A percentile compares a stretch with the other conserved stretches of the same genome.
phyloP scores from a whole-genome alignment of 768 basidiomycete genomes.

The Phaeotremella fagi region DNA sequence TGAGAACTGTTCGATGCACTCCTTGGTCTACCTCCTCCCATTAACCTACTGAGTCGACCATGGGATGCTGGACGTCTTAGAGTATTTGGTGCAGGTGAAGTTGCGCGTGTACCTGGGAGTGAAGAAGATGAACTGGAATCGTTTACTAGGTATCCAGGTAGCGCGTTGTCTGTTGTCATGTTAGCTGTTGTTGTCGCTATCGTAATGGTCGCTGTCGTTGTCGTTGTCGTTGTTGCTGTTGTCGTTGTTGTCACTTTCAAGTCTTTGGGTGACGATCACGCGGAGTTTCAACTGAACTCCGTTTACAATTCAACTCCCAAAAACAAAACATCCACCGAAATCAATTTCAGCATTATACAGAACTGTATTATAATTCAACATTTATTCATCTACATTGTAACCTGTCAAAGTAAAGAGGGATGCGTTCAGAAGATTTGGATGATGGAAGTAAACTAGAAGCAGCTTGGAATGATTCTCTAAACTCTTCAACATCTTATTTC shows the following conservation, averaged over 20 bases:
- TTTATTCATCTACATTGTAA: too few relatives aligned
- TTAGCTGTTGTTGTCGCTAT: not conserved
- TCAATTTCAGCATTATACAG: too few relatives aligned
- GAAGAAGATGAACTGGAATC: conserved; percentile 23
- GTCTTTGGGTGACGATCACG: not conserved
- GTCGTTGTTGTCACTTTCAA: not conserved
- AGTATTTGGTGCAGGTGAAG: conserved; percentile 17
- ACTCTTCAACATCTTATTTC: conserved; percentile 70
- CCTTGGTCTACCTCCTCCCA: conserved; percentile 26
- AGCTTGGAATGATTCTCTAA: conserved; percentile 73
- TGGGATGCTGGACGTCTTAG: conserved; percentile 23
- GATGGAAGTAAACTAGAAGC: conserved; percentile 70
- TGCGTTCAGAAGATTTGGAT: conserved; percentile 38
- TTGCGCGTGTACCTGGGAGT: conserved; percentile 14
- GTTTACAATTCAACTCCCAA: not conserved
- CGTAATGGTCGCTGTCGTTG: not conserved
- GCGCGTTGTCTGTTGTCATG: not conserved
- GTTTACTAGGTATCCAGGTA: not conserved
- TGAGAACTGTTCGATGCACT: conserved; percentile 32
- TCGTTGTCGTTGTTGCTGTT: not conserved
- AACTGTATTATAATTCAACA: too few relatives aligned
- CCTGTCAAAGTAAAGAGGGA: conserved; percentile 4
- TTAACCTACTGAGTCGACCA: conserved; percentile 27
- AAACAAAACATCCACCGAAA: too few relatives aligned
- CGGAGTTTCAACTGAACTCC: not conserved